phyloP scores from a whole-genome alignment of 2,329 filamentous ascomycete genomes.

The Hawksworthiomyces lignivorus region DNA sequence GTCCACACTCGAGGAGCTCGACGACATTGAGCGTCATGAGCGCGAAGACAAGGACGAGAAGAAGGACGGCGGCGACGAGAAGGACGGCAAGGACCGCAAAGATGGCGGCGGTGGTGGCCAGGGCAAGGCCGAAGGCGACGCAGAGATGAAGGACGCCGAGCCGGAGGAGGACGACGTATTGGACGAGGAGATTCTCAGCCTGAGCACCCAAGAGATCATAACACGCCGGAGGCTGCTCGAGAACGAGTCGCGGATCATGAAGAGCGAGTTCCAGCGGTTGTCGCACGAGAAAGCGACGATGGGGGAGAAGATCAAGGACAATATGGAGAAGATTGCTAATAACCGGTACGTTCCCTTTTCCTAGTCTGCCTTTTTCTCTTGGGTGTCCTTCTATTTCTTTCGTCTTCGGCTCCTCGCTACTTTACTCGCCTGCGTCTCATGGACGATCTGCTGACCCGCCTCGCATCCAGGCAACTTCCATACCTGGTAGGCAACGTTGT shows the following conservation, averaged over 20 bases:
- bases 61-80: conserved; percentile 23
- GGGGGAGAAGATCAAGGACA: conserved; percentile 99
- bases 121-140: conserved; percentile 60
- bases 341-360: conserved; percentile 62
- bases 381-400: conserved; percentile 5
- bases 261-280: conserved; percentile 89
- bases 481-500: conserved; percentile 98
- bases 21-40: conserved; percentile 75
- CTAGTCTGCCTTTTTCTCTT: conserved; percentile 1
- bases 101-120: conserved; percentile 25
- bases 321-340: conserved; percentile 97
- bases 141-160: conserved; percentile 84
- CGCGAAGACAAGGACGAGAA: conserved; percentile 53
- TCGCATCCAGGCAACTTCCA: conserved; percentile 87
- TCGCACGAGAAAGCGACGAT: conserved; percentile 93
- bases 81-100: conserved; percentile 43
- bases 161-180: conserved; percentile 70
- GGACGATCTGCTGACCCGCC: no score
- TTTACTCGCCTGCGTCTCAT: no score
- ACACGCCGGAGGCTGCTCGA: conserved; percentile 87
- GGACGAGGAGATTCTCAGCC: conserved; percentile 86
- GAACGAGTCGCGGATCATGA: conserved; percentile 98
- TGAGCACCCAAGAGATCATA: conserved; percentile 90
- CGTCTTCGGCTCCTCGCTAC: no score
- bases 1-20: conserved; percentile 88